A percentile compares a stretch with the other conserved stretches of the same genome.
These are phyloP conservation scores for Chalciporus sphaerocephalus DNA, from an alignment of 768 basidiomycete species.

Conservation along the genomic window DNA sequence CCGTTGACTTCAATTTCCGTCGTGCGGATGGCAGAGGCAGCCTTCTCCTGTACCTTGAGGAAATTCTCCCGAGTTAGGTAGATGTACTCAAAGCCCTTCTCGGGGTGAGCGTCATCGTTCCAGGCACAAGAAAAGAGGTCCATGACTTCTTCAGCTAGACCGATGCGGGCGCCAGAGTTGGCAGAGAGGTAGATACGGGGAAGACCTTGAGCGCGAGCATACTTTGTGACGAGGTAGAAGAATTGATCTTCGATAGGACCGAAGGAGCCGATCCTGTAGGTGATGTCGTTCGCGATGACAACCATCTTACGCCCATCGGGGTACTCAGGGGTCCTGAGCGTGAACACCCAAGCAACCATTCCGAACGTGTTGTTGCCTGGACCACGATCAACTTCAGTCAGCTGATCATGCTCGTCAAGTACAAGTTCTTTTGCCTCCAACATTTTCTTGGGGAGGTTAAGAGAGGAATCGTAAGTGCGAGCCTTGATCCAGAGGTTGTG, in stretches of 20 bases:
- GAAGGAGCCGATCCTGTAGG: conserved; percentile 97
- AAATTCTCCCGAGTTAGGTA: conserved; percentile 93
- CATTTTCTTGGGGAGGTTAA: conserved; percentile 71
- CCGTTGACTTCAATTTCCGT: conserved; percentile 82
- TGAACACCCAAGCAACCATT: conserved; percentile 99
- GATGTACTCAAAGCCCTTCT: conserved; percentile 94
- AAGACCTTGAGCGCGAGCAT: conserved; percentile 81
- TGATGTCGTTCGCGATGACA: conserved; percentile 96
- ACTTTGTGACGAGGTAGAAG: conserved; percentile 92
- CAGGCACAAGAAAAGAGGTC: conserved; percentile 88
- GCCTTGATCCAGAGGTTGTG: conserved; percentile 88
- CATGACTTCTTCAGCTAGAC: conserved; percentile 89
- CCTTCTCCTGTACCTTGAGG: conserved; percentile 86
- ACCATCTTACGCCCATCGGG: conserved; percentile 83
- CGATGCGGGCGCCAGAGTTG: conserved; percentile 97
- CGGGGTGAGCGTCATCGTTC: conserved; percentile 75
- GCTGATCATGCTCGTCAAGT: conserved; percentile 86
- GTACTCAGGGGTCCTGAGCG: conserved; percentile 86
- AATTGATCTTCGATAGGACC: conserved; percentile 94
- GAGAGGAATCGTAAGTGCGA: conserved; percentile 56
- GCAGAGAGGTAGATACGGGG: conserved; percentile 98
- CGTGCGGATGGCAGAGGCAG: conserved; percentile 69
- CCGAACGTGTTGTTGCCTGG: conserved; percentile 94
- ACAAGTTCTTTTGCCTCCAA: conserved; percentile 88
- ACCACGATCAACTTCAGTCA: conserved; percentile 85